These are phyloP conservation scores for Hyphodiscus sp. DNA, from an alignment of 2,329 filamentous ascomycete genomes.

Conservation along the genomic window DNA sequence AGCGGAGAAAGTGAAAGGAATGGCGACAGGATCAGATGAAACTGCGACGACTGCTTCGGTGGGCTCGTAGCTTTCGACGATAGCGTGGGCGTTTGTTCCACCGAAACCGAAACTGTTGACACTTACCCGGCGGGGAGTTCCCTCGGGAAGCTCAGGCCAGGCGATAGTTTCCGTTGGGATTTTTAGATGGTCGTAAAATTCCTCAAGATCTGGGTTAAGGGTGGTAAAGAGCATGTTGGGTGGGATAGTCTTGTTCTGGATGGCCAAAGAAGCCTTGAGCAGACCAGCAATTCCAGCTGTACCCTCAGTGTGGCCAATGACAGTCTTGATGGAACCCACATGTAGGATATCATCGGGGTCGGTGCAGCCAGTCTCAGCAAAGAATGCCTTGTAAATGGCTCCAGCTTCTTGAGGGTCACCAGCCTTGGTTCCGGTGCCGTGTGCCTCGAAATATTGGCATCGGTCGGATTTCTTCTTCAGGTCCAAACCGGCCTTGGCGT, in stretches of 20 bases:
- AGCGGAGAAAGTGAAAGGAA: background rate
- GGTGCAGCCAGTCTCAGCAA: background rate
- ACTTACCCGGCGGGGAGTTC: constrained; percentile 10
- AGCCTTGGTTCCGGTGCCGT: constrained; percentile 16
- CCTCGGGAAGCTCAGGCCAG: constrained; percentile 18
- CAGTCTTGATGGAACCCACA: constrained; percentile 23
- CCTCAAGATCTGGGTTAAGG: constrained; percentile 26
- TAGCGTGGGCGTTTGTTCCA: constrained; percentile 29
- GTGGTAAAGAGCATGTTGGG: constrained; percentile 24
- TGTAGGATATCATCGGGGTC: constrained; percentile 6
- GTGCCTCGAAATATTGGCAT: constrained; percentile 13
- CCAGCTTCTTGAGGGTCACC: constrained; percentile 20
- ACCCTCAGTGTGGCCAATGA: constrained; percentile 24
- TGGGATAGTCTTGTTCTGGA: constrained; percentile 26
- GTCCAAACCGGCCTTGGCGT: constrained; percentile 37
- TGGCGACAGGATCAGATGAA: background rate
- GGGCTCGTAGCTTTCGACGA: constrained; percentile 28
- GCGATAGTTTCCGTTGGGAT: background rate
- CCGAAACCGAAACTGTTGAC: constrained; percentile 19
- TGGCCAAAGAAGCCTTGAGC: constrained; percentile 21
- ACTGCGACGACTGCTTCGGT: background rate
- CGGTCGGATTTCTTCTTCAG: constrained; percentile 1
- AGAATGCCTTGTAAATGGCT: constrained; percentile 11
- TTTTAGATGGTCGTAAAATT: background rate
- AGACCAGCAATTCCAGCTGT: constrained; percentile 26